A percentile compares a stretch with the other conserved stretches of the same genome.
phyloP scores from a whole-genome alignment of 768 basidiomycete genomes.

The Chalciporus chontae region DNA sequence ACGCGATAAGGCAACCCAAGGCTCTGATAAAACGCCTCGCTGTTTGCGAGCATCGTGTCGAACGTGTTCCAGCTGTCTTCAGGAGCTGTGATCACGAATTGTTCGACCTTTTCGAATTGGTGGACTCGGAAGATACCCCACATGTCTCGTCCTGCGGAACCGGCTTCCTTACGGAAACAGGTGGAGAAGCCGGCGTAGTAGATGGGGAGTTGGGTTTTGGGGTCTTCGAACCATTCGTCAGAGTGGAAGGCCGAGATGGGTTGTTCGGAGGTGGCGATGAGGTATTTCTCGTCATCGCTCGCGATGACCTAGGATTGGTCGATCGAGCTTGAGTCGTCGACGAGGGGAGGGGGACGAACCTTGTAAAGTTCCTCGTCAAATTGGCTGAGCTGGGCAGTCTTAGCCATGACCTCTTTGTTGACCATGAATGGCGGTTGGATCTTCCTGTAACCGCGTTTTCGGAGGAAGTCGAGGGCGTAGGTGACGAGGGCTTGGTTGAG shows the following conservation, averaged over 20 bases:
- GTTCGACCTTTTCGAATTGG: conserved; percentile 98
- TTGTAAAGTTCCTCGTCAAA: conserved; percentile 99
- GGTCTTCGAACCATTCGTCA: conserved; percentile 97
- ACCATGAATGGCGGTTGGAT: conserved; percentile 98
- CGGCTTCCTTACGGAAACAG: conserved; percentile 99
- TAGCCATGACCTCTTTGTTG: conserved; percentile 96
- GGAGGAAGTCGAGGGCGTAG: conserved; percentile 92
- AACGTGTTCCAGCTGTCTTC: conserved; percentile 94
- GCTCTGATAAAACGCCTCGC: conserved; percentile 95
- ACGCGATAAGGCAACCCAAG: conserved; percentile 89
- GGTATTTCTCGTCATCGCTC: conserved; percentile 93
- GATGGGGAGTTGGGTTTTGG: conserved; percentile 88
- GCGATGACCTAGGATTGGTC: conserved; percentile 61
- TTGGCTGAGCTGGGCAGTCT: conserved; percentile 96
- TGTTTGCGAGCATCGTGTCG: conserved; percentile 83
- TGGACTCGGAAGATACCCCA: conserved; percentile 99
- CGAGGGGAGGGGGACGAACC: conserved; percentile 38
- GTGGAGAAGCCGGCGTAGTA: conserved; percentile 88
- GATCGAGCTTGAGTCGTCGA: not conserved
- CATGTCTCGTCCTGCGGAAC: conserved; percentile 95
- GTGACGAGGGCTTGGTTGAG: conserved; percentile 94
- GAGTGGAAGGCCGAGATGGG: conserved; percentile 95
- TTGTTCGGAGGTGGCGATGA: conserved; percentile 98
- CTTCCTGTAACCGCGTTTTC: conserved; percentile 82
- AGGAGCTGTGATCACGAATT: conserved; percentile 94